Conservation (phyloP, 371 early-diverging fungal genomes). For the Choanephora cucurbitarum region DNA sequence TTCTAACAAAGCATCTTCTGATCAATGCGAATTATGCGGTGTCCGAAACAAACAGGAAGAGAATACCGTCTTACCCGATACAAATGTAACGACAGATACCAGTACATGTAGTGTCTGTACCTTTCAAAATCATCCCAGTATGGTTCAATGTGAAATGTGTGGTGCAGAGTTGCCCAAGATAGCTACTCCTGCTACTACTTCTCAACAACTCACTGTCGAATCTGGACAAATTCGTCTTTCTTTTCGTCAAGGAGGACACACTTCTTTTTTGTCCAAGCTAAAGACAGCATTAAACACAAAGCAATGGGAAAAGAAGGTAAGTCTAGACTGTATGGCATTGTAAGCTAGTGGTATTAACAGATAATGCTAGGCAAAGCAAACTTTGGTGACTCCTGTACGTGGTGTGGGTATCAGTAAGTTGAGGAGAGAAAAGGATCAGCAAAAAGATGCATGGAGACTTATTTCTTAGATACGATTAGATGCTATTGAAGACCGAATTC, state of each 20-base stretch:
- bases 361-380: background rate
- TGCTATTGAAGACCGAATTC: conserved; percentile 74
- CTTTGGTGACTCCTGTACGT: conserved; percentile 15
- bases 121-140: conserved; percentile 82
- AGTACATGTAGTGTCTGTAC: conserved; percentile 76
- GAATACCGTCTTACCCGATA: conserved; percentile 2
- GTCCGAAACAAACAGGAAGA: conserved; percentile 45
- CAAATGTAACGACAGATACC: conserved; percentile 9
- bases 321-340: too few relatives aligned
- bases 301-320: conserved; percentile 68
- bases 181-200: conserved; percentile 14
- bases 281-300: conserved; percentile 55
- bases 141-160: conserved; percentile 82
- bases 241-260: conserved; percentile 74
- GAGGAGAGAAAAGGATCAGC: too few relatives aligned
- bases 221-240: conserved; percentile 62
- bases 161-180: conserved; percentile 54
- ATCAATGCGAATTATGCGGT: conserved; percentile 77
- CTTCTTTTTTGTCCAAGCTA: conserved; percentile 61
- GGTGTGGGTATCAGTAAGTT: conserved; percentile 51
- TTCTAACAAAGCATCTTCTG: conserved; percentile 47
- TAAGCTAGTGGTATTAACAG: too few relatives aligned
- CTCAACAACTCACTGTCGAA: conserved; percentile 1
- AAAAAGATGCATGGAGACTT: too few relatives aligned
- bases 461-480: conserved; percentile 51